phyloP scores from a whole-genome alignment of 495 filamentous ascomycete species.

The Letharia columbiana region DNA sequence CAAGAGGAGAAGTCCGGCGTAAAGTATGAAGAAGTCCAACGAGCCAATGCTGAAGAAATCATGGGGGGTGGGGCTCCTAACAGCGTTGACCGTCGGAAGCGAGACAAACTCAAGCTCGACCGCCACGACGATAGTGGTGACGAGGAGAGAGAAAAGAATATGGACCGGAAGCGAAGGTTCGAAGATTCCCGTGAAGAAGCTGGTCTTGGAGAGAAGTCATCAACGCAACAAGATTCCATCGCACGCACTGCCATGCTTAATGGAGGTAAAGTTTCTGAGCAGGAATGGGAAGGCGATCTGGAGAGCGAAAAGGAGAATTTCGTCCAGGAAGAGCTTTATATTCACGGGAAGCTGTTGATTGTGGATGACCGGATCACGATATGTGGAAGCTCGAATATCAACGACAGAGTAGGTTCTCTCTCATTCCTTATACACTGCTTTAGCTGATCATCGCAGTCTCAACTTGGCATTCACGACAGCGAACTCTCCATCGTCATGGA shows the following conservation, averaged over 20 bases:
- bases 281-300: conserved; percentile 61
- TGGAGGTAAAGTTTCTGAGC: conserved; percentile 55
- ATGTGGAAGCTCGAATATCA: conserved; percentile 85
- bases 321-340: conserved; percentile 90
- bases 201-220: conserved; percentile 33
- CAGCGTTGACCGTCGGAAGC: conserved; percentile 35
- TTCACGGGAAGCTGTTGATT: conserved; percentile 83
- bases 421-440: neutral
- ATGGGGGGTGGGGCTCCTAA: conserved; percentile 66
- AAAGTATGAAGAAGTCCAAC: conserved; percentile 74
- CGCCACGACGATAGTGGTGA: conserved; percentile 34
- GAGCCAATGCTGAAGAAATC: conserved; percentile 74
- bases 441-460: conserved; percentile 44
- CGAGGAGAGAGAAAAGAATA: conserved; percentile 35
- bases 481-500: conserved; percentile 91
- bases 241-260: conserved; percentile 75
- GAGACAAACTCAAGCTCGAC: conserved; percentile 24
- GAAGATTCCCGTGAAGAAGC: conserved; percentile 47
- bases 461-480: conserved; percentile 81
- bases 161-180: conserved; percentile 54
- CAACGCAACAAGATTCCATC: conserved; percentile 56
- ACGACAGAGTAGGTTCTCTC: conserved; percentile 57
- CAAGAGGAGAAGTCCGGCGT: conserved; percentile 73
- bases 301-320: conserved; percentile 75
- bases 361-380: conserved; percentile 74